Conservation (phyloP, 106 monocot genomes). For the Phalaenopsis equestris region DNA sequence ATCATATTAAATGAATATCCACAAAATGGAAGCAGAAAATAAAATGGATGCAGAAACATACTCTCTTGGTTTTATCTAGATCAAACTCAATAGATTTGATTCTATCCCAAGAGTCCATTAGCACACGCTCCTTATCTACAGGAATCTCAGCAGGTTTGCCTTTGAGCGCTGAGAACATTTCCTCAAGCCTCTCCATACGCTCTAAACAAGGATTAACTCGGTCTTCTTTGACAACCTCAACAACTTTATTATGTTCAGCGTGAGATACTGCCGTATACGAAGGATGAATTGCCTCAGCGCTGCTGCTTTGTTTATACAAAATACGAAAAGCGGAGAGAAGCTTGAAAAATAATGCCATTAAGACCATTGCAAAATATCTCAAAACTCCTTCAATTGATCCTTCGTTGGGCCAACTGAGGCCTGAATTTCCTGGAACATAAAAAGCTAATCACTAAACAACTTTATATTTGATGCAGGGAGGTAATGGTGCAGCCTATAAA, state of each 20-base stretch:
- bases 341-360: slow-evolving; percentile 43
- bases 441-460: not conserved
- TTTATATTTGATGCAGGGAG: not conserved
- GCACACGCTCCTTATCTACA: slow-evolving; percentile 63
- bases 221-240: slow-evolving; percentile 24
- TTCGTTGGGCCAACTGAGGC: slow-evolving; percentile 5
- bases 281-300: slow-evolving; percentile 16
- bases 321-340: slow-evolving; percentile 39
- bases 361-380: slow-evolving; percentile 18
- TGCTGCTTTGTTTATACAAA: slow-evolving; percentile 16
- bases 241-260: slow-evolving; percentile 5
- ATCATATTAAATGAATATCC: not conserved
- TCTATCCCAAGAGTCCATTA: slow-evolving; percentile 85
- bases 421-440: slow-evolving; percentile 23
- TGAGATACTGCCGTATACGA: slow-evolving; percentile 7
- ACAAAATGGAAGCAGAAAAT: not conserved
- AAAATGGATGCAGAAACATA: slow-evolving; percentile 12
- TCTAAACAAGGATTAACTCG: slow-evolving; percentile 54
- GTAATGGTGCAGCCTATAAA: not conserved
- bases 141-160: slow-evolving; percentile 62
- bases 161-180: slow-evolving; percentile 39
- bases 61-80: slow-evolving; percentile 86
- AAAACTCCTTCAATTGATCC: slow-evolving; percentile 14
- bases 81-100: slow-evolving; percentile 83
- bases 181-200: slow-evolving; percentile 71